A percentile compares a stretch with the other conserved stretches of the same genome.
phyloP scores from a whole-genome alignment of 2,329 filamentous ascomycete genomes.

The Penicillium sclerotigenum region DNA sequence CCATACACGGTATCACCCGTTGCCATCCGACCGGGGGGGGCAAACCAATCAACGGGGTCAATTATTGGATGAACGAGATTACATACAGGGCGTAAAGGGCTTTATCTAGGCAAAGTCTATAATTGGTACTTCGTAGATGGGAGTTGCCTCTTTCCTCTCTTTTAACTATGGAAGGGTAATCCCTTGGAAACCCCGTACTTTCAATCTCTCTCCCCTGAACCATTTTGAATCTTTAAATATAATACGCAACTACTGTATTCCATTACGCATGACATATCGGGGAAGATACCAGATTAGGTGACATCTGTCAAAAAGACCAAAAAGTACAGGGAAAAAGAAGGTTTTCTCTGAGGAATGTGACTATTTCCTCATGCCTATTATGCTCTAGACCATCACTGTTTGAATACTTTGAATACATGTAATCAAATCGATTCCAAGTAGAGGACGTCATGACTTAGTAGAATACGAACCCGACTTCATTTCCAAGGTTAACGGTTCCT shows the following conservation, averaged over 20 bases:
- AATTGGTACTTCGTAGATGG: neutral
- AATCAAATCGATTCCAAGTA: neutral
- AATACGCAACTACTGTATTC: neutral
- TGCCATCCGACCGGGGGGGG: neutral
- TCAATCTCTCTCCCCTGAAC: neutral
- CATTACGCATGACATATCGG: neutral
- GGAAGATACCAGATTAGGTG: neutral
- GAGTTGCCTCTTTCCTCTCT: neutral
- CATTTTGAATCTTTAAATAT: neutral
- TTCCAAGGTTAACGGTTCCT: neutral
- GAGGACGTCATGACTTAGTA: conserved; percentile 21
- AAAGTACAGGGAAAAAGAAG: neutral
- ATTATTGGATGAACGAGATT: neutral
- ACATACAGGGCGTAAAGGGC: neutral
- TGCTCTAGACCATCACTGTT: neutral
- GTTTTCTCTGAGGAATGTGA: neutral
- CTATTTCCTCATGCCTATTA: neutral
- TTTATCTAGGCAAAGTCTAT: no score
- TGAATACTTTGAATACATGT: neutral
- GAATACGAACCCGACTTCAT: neutral
- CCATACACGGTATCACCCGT: conserved; percentile 4
- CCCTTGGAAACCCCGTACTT: neutral
- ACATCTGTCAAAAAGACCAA: neutral
- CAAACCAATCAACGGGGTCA: neutral
- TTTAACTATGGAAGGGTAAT: neutral